phyloP scores from a whole-genome alignment of 805 yeast genomes.

The Wickerhamiella musiphila region DNA sequence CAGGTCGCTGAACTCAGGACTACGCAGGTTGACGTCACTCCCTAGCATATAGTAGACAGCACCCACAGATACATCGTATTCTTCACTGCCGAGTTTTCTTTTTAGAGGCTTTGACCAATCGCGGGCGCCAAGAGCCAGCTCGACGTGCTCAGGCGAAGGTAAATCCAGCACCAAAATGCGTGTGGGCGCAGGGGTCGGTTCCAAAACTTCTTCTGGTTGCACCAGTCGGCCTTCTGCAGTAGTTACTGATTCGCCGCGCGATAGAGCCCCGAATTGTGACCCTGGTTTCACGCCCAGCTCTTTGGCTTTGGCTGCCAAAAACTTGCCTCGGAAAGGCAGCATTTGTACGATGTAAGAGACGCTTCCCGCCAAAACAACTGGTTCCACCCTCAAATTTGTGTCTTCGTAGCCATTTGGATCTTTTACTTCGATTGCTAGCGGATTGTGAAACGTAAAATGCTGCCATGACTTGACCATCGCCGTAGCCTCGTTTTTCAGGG shows the following conservation, averaged over 20 bases:
- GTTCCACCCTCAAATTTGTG: slow-evolving; percentile 15
- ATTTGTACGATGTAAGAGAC: slow-evolving; percentile 53
- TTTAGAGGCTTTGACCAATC: slow-evolving; percentile 3
- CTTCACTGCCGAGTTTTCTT: slow-evolving; percentile 10
- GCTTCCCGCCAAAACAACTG: slow-evolving; percentile 7
- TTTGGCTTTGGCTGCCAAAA: slow-evolving; percentile 46
- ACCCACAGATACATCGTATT: slow-evolving; percentile 22
- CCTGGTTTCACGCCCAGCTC: slow-evolving; percentile 57
- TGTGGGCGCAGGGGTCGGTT: slow-evolving; percentile 37
- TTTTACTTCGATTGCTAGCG: slow-evolving; percentile 35
- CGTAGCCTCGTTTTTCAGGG: slow-evolving; percentile 31
- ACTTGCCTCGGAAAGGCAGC: slow-evolving; percentile 58
- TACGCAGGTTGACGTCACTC: slow-evolving; percentile 31
- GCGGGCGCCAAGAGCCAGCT: slow-evolving; percentile 13
- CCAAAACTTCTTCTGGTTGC: slow-evolving; percentile 56
- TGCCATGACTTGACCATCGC: slow-evolving; percentile 70
- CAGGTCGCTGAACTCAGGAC: slow-evolving; percentile 6
- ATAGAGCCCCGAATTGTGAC: slow-evolving; percentile 35
- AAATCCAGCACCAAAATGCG: slow-evolving; percentile 57
- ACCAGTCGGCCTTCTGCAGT: slow-evolving; percentile 40
- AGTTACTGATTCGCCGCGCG: slow-evolving; percentile 41
- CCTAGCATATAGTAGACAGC: slow-evolving; percentile 65
- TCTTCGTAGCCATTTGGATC: slow-evolving; percentile 18
- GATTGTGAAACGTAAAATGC: slow-evolving; percentile 61
- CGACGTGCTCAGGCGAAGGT: slow-evolving; percentile 36